A percentile compares a stretch with the other conserved stretches of the same genome.
phyloP scores from a whole-genome alignment of 2,329 filamentous ascomycete species.

The Aspergillus eucalypticola region DNA sequence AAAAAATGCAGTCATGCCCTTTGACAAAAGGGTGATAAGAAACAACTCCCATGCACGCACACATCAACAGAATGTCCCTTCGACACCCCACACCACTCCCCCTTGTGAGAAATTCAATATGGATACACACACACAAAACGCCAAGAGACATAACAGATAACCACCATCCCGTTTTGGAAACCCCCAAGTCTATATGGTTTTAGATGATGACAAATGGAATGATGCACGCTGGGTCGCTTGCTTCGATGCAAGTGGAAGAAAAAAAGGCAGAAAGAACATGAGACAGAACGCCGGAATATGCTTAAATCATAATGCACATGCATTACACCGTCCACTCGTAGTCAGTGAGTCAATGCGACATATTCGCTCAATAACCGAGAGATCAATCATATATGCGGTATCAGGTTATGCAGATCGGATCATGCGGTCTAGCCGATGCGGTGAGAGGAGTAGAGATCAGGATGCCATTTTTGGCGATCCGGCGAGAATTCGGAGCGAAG shows the following conservation, averaged over 20 bases:
- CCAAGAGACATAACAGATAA: not conserved
- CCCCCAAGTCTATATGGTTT: constrained; percentile 17
- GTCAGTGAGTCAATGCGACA: constrained; percentile 17
- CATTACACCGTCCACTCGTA: constrained; percentile 27
- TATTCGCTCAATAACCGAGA: constrained; percentile 13
- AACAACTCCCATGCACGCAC: not conserved
- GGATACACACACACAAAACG: not conserved
- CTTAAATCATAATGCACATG: constrained; percentile 23
- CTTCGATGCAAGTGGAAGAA: not conserved
- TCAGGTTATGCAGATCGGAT: constrained; percentile 18
- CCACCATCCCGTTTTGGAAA: constrained; percentile 7
- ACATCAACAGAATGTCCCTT: not conserved
- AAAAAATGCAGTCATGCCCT: not conserved
- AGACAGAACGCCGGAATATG: constrained; percentile 22
- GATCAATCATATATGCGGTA: constrained; percentile 16
- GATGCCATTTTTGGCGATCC: not conserved
- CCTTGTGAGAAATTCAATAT: not conserved
- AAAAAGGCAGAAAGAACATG: not conserved
- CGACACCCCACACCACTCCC: not conserved
- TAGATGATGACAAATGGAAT: constrained; percentile 10
- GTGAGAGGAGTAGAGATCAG: not conserved
- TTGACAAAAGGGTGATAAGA: not conserved
- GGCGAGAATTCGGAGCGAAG: not conserved
- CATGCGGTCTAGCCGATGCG: constrained; percentile 8
- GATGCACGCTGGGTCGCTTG: constrained; percentile 22